These are phyloP conservation scores for Amphirosellinia nigrospora DNA, from an alignment of 495 filamentous ascomycete species.

Conservation along the genomic window DNA sequence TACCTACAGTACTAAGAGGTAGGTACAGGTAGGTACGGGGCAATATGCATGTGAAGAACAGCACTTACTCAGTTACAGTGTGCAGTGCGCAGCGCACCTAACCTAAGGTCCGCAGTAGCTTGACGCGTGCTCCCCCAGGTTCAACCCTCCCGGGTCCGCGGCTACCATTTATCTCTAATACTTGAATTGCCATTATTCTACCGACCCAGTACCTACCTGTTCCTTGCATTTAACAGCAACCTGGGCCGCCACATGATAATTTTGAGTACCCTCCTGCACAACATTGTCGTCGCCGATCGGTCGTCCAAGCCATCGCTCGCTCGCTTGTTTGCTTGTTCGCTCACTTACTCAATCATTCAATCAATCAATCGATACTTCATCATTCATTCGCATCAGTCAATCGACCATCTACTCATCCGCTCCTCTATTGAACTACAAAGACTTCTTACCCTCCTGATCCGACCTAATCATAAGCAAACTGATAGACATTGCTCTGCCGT, in stretches of 20 bases:
- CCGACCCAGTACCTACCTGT: slow-evolving; percentile 13
- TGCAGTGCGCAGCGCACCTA: background rate
- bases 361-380: background rate
- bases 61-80: slow-evolving; percentile 5
- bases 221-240: slow-evolving; percentile 26
- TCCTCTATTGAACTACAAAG: slow-evolving; percentile 8
- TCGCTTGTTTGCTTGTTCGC: no score
- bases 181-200: background rate
- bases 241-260: slow-evolving; percentile 19
- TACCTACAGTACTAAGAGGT: background rate
- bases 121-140: background rate
- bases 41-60: background rate
- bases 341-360: background rate
- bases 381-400: slow-evolving; percentile 3
- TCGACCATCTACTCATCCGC: background rate
- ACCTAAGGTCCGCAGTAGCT: no score
- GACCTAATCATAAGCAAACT: slow-evolving; percentile 18
- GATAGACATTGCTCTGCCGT: slow-evolving; percentile 13
- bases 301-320: background rate
- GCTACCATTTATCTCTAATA: background rate
- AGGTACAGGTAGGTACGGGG: no score
- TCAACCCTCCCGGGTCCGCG: slow-evolving; percentile 5
- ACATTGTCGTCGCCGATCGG: slow-evolving; percentile 18
- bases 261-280: slow-evolving; percentile 20
- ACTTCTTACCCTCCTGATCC: background rate